Base-by-base conservation (phyloP, 2,329 filamentous ascomycete genomes). In the Trichoderma atrobrunneum region DNA sequence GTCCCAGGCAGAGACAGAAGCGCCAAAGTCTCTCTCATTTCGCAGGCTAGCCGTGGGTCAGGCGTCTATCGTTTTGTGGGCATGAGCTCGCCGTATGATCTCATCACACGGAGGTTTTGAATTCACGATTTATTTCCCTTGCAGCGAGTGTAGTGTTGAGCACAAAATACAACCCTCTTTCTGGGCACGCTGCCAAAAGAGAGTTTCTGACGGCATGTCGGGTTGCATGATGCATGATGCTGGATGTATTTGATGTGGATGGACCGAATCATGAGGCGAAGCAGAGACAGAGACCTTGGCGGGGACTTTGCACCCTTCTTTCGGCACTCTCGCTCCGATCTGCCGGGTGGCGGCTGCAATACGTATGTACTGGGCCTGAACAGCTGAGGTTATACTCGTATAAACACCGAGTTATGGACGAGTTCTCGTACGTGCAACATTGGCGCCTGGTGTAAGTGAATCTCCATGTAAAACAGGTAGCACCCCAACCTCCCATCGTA, bases 281-380 rank as follows among this genome's bases (percentile, higher is more conserved):
- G 48, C 48, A 39, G 24, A 16, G 14, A 48, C 43, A 48, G 43
- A 62, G 14, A 43, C 32, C 8, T 43, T 43, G 48, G 32, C 64
- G 64, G 65, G 54, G 65, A 43, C 34, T 34, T 34, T 26, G 26
- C 56, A 48, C 30, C 56, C 57, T 32, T 60, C n/a, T 60, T 59
- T 68, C 65, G 65, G 65, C 65, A 68, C 51, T 32, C 36, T 60
- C n/a, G 66, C 66, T 70, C 66, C 66, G 66, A 62, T 61, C 66
- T 70, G 56, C 66, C 66, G 66, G 57, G 28, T 51, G 34, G 34
- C 34, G 34, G 12, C 34, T 36, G 34, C 34, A 36, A 36, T 36
- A 36, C 34, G 34, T 36, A 36, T 36, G 34, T 36, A 36, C 34
- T 12, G 14, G 34, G 34, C 34, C 34, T 36, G 34, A 3, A 43